Evolutionary conservation across 371 early-diverging fungal species (phyloP).

Genomic region (Lichtheimia hyalospora): DNA sequence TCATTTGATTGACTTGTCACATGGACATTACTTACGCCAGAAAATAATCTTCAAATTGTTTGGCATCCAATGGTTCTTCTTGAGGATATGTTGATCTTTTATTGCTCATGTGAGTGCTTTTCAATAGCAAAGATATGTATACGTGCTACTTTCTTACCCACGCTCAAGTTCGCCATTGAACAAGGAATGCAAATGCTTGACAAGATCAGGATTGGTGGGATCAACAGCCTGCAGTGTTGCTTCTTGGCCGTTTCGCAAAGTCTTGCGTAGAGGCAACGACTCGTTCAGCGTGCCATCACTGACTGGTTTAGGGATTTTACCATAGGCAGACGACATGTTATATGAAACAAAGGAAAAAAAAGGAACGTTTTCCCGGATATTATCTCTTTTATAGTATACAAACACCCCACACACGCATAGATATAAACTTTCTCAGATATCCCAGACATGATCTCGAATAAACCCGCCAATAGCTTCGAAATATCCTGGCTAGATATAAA

Average conservation of each 20-base stretch:
- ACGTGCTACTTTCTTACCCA: constrained; percentile 41
- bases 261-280: constrained; percentile 48
- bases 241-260: constrained; percentile 29
- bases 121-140: neutral
- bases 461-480: constrained; percentile 74
- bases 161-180: constrained; percentile 66
- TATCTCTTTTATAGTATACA: neutral
- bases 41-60: constrained; percentile 59
- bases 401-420: too few species aligned
- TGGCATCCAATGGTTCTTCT: constrained; percentile 46
- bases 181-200: constrained; percentile 50
- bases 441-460: constrained; percentile 26
- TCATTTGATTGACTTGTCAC: neutral
- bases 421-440: neutral
- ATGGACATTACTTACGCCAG: constrained; percentile 27
- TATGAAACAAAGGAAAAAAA: constrained; percentile 11
- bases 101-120: neutral
- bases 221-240: constrained; percentile 30
- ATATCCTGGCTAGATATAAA: constrained; percentile 66
- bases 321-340: constrained; percentile 68
- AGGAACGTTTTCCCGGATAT: constrained; percentile 2
- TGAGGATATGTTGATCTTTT: constrained; percentile 73
- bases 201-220: constrained; percentile 26
- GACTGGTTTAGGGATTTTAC: constrained; percentile 51
- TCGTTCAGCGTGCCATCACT: constrained; percentile 23